phyloP scores from a whole-genome alignment of 805 yeast species.

The Dipodascus albidus region DNA sequence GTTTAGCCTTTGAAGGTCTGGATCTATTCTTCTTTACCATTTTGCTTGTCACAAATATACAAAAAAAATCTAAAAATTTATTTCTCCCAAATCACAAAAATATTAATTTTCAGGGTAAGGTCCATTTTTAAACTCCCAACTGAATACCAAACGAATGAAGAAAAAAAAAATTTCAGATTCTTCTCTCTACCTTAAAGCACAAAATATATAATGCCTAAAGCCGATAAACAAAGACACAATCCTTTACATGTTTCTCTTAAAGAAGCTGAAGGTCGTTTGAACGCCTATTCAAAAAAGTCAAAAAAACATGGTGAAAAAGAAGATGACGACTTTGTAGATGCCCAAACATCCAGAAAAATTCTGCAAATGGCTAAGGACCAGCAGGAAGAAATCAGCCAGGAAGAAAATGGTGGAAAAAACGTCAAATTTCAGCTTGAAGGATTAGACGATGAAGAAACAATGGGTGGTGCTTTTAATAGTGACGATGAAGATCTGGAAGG shows the following conservation, averaged over 20 bases:
- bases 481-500: constrained; percentile 38
- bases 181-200: neutral
- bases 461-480: constrained; percentile 35
- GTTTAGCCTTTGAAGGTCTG: constrained; percentile 6
- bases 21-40: constrained; percentile 9
- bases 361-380: constrained; percentile 84
- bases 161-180: neutral
- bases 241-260: constrained; percentile 35
- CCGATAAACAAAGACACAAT: constrained; percentile 54
- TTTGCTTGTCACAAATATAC: neutral
- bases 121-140: neutral
- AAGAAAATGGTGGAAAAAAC: constrained; percentile 32
- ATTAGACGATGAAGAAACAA: constrained; percentile 52
- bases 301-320: constrained; percentile 11
- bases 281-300: neutral
- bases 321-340: constrained; percentile 49
- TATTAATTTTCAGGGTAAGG: neutral
- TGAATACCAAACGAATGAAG: neutral
- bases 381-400: constrained; percentile 78
- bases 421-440: constrained; percentile 17
- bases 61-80: neutral
- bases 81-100: neutral
- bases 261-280: constrained; percentile 1
- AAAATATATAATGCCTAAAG: constrained; percentile 9
- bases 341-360: constrained; percentile 73